These are phyloP conservation scores for Clonostachys rosea DNA, from an alignment of 2,329 filamentous ascomycete genomes.

Conservation along the genomic window DNA sequence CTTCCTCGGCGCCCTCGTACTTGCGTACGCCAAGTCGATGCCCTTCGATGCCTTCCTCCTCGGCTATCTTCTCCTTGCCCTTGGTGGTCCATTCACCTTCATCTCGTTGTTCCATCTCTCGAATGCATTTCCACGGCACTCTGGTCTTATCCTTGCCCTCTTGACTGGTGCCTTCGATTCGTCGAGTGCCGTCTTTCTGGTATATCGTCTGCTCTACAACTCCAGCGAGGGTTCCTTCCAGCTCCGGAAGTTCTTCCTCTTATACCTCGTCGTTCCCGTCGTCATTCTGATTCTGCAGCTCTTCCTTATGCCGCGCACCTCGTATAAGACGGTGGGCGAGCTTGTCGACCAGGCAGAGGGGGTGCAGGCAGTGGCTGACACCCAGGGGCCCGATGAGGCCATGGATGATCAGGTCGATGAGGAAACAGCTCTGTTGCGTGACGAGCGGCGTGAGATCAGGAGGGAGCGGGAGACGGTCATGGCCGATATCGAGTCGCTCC, in stretches of 20 bases:
- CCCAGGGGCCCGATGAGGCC: constrained; percentile 19
- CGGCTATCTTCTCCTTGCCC: constrained; percentile 71
- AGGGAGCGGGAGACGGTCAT: constrained; percentile 58
- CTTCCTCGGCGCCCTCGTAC: constrained; percentile 62
- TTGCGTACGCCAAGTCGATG: constrained; percentile 58
- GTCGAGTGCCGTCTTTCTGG: constrained; percentile 71
- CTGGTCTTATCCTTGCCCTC: constrained; percentile 74
- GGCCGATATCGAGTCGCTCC: constrained; percentile 67
- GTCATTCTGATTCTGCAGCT: constrained; percentile 65
- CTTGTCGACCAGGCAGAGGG: constrained; percentile 69
- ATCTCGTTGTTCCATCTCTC: constrained; percentile 81
- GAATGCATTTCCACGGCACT: constrained; percentile 74
- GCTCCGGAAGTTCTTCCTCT: constrained; percentile 64
- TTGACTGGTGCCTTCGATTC: constrained; percentile 81
- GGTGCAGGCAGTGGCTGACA: constrained; percentile 22
- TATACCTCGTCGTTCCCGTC: constrained; percentile 66
- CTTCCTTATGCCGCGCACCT: constrained; percentile 67
- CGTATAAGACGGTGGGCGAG: constrained; percentile 83
- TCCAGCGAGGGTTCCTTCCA: constrained; percentile 49
- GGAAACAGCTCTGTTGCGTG: constrained; percentile 46
- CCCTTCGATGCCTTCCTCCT: constrained; percentile 68
- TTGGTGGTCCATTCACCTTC: constrained; percentile 78
- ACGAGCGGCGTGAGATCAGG: constrained; percentile 54
- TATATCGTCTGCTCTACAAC: constrained; percentile 69
- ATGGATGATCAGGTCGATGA: constrained; percentile 55